These are phyloP conservation scores for Stachybotrys chartarum DNA, from an alignment of 2,329 filamentous ascomycete genomes.

Conservation along the genomic window DNA sequence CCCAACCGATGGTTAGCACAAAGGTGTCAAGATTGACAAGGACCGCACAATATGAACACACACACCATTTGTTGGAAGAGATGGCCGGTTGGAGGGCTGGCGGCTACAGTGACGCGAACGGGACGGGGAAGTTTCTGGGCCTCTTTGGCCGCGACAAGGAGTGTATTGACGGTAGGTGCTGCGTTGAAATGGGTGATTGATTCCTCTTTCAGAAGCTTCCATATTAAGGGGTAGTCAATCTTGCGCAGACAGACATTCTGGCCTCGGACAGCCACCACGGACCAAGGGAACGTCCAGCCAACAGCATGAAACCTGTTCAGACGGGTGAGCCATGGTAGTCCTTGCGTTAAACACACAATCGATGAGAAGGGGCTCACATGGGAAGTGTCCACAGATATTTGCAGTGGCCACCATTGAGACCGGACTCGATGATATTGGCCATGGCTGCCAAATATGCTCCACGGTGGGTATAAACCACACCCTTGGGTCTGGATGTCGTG, in stretches of 20 bases:
- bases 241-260: conserved; percentile 92
- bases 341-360: too few species aligned
- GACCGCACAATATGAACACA: not conserved
- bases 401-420: conserved; percentile 68
- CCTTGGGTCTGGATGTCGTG: conserved; percentile 86
- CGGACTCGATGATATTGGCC: conserved; percentile 82
- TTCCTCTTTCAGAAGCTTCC: conserved; percentile 80
- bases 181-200: conserved; percentile 92
- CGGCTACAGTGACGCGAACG: conserved; percentile 86
- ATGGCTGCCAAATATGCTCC: conserved; percentile 79
- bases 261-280: conserved; percentile 86
- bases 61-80: conserved; percentile 87
- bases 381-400: conserved; percentile 89
- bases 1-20: conserved; percentile 3
- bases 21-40: not conserved
- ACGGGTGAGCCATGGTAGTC: not conserved
- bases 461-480: conserved; percentile 85
- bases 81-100: conserved; percentile 80
- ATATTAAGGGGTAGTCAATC: conserved; percentile 91
- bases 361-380: conserved; percentile 56
- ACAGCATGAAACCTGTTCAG: conserved; percentile 53
- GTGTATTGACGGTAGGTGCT: conserved; percentile 91
- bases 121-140: conserved; percentile 62
- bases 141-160: conserved; percentile 74
- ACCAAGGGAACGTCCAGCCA: conserved; percentile 88